phyloP scores from a whole-genome alignment of 2,329 filamentous ascomycete species.

The Pseudonectria buxi region DNA sequence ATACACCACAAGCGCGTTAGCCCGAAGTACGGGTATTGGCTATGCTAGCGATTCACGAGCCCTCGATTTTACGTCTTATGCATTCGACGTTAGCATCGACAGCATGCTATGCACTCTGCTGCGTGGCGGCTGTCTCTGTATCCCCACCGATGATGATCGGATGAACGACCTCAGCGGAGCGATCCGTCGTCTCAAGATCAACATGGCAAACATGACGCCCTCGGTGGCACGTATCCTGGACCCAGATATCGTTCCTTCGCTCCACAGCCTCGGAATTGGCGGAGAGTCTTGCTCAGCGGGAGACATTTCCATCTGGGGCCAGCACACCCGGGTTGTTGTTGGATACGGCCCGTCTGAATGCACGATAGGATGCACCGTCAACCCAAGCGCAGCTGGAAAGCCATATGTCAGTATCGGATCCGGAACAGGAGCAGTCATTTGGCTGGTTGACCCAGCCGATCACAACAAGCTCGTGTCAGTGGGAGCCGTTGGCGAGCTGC shows the following conservation, averaged over 20 bases:
- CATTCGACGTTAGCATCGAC: conserved; percentile 48
- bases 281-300: conserved; percentile 1
- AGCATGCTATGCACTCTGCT: conserved; percentile 47
- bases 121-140: conserved; percentile 44
- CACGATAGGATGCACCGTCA: conserved; percentile 34
- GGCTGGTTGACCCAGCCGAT: conserved; percentile 17
- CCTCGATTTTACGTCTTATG: conserved; percentile 44
- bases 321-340: background rate
- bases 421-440: conserved; percentile 8
- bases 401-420: conserved; percentile 4
- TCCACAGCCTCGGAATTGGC: background rate
- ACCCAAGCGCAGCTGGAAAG: conserved; percentile 26
- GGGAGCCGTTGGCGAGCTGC: conserved; percentile 25
- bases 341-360: conserved; percentile 42
- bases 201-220: conserved; percentile 44
- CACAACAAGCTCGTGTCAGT: conserved; percentile 16
- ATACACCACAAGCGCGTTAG: conserved; percentile 34
- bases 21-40: conserved; percentile 27
- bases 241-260: conserved; percentile 33
- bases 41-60: conserved; percentile 35
- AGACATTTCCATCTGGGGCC: background rate
- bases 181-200: conserved; percentile 37
- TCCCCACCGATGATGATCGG: conserved; percentile 47
- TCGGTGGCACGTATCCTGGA: conserved; percentile 43
- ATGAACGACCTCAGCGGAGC: conserved; percentile 43